Evolutionary conservation across 1,139 yeast genomes (phyloP), one percentile per base, ranked within the genome.

Genomic region (Hyphopichia khmerensis): DNA sequence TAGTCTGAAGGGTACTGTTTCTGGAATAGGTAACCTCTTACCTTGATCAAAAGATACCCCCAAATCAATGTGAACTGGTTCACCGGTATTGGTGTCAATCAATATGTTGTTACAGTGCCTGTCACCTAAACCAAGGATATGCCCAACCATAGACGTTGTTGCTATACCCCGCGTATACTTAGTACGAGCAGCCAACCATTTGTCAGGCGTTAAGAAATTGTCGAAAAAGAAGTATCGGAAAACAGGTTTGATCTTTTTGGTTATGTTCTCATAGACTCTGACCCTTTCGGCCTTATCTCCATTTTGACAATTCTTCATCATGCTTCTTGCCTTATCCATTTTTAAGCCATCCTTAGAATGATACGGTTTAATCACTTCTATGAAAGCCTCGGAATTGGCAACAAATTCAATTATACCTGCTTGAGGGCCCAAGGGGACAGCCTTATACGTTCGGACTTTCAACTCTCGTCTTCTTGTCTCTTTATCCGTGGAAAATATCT

Each of bases 41-140:
- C 99, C 99, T 56, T 86, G 91, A 57, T 95, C 99, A 67, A 95
- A 95, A 0, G 98, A 95, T 42, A 93, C 93, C 0, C 99, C 99
- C 30, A 95, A 69, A 60, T 95, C 99, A 54, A 95, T 95, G 60
- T 95, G 99, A 24, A 95, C 83, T 0, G 96, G 96, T 51, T 91
- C 97, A 0, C 99, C 99, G 0, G 87, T 76, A 14, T 59, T 59
- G 41, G 75, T 72, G 59, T 95, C 98, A n/a, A 95, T 59, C 44
- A 95, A 64, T 35, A 95, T 85, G 59, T 95, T 95, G 59, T 89
- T 89, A 57, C 96, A 80, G 62, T 95, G 99, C 21, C 99, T 72
- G 59, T 95, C 99, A 2, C 99, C 99, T 11, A 95, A 72, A 0
- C 99, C 99, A 27, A 95, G 67, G 10, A 91, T 73, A 59, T 87